phyloP scores from a whole-genome alignment of 2,329 filamentous ascomycete species.

The Arthrobotrys iridis region DNA sequence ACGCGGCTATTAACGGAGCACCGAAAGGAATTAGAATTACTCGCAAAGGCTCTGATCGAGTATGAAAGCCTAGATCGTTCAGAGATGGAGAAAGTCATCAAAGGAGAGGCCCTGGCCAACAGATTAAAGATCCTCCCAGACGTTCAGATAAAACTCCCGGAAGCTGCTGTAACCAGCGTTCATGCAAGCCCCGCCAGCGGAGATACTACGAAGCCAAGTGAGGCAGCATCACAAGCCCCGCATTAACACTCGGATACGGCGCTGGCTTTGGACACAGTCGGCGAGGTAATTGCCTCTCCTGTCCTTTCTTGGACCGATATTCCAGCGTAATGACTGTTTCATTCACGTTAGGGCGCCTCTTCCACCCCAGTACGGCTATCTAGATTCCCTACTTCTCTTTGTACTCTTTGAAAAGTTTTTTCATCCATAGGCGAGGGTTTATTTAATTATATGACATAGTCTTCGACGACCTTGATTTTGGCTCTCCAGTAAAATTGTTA shows the following conservation, averaged over 20 bases:
- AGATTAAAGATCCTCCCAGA: conserved; percentile 71
- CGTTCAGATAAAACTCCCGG: conserved; percentile 75
- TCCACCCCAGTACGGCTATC: background rate
- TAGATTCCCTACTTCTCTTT: background rate
- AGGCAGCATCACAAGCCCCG: conserved; percentile 17
- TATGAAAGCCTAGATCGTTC: conserved; percentile 91
- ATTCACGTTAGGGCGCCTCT: background rate
- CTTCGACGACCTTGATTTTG: background rate
- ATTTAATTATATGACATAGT: background rate
- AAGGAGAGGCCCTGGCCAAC: conserved; percentile 80
- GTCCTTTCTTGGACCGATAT: background rate
- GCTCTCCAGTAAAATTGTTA: background rate
- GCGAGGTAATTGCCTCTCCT: background rate
- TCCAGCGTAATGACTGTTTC: background rate
- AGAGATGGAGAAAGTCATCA: conserved; percentile 90
- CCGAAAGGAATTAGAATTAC: conserved; percentile 83
- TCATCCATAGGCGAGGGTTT: background rate
- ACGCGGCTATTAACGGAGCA: conserved; percentile 75
- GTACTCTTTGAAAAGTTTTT: background rate
- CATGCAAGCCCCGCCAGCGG: conserved; percentile 17
- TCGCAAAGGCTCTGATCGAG: conserved; percentile 88
- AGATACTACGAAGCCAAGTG: conserved; percentile 25
- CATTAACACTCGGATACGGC: no score
- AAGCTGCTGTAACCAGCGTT: conserved; percentile 57
- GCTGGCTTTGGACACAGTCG: no score